Conservation (phyloP, 345 rosid genomes). For the Linum usitatissimum region DNA sequence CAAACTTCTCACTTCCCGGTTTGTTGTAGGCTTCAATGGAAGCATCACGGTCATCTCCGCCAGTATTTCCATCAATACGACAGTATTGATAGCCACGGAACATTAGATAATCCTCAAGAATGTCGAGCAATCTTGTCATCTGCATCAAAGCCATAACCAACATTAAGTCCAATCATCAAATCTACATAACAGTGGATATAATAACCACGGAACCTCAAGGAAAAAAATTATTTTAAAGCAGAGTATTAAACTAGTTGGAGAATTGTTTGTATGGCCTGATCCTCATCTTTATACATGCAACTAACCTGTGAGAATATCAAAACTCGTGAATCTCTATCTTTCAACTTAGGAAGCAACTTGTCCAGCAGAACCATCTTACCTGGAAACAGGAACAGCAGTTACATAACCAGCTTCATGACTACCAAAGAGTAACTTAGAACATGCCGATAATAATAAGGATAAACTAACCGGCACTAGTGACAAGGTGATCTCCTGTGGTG, state of each 20-base stretch:
- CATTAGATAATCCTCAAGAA: conserved; percentile 95
- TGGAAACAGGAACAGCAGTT: conserved; percentile 21
- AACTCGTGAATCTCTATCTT: conserved; percentile 97
- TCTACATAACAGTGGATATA: neutral
- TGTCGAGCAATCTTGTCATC: conserved; percentile 99
- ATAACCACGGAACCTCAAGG: neutral
- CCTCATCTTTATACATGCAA: neutral
- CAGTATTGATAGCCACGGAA: conserved; percentile 82
- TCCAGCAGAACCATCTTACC: conserved; percentile 98
- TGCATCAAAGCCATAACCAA: conserved; percentile 22
- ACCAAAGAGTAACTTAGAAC: conserved; percentile 2
- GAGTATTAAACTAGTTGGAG: neutral
- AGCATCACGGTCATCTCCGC: conserved; percentile 99
- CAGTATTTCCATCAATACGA: conserved; percentile 99
- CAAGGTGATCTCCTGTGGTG: conserved; percentile 92
- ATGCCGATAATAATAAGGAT: neutral
- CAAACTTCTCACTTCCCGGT: conserved; percentile 98
- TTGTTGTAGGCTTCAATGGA: conserved; percentile 85
- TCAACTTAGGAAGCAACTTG: conserved; percentile 90
- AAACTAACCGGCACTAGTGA: conserved; percentile 71
- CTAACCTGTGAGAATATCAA: conserved; percentile 92
- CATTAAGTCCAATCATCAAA: neutral
- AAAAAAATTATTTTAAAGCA: neutral
- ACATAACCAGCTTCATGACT: neutral
- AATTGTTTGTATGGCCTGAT: neutral